These are phyloP conservation scores for Globisporangium polare DNA, from an alignment of 352 stramenopile species.

Conservation along the genomic window DNA sequence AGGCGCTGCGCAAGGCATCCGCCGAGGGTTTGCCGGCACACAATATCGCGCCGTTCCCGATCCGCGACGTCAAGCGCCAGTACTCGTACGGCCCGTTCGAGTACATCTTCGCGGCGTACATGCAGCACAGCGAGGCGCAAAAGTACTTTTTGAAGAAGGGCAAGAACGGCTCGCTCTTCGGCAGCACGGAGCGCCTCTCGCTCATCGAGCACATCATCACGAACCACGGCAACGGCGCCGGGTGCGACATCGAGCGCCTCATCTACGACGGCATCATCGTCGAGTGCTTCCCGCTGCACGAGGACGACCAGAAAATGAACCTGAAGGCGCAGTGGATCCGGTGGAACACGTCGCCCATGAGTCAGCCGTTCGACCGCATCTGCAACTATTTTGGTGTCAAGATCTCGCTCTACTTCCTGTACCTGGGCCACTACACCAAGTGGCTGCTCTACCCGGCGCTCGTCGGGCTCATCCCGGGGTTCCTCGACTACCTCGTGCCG, in stretches of 20 bases:
- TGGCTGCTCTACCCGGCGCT: conserved; percentile 94
- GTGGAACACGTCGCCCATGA: conserved; percentile 67
- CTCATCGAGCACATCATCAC: conserved; percentile 87
- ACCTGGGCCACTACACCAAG: conserved; percentile 94
- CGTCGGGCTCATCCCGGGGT: conserved; percentile 87
- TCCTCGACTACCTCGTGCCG: conserved; percentile 58
- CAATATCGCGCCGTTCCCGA: conserved; percentile 75
- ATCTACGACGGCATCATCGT: conserved; percentile 75
- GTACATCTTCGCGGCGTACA: conserved; percentile 84
- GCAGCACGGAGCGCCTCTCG: conserved; percentile 67
- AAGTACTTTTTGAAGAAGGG: conserved; percentile 65
- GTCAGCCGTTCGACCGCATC: conserved; percentile 75
- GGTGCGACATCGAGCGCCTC: conserved; percentile 66
- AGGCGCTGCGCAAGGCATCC: conserved; percentile 55
- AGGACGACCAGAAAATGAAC: conserved; percentile 56
- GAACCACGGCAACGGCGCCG: conserved; percentile 56
- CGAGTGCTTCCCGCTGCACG: conserved; percentile 76
- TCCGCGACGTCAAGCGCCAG: conserved; percentile 74
- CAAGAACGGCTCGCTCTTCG: conserved; percentile 61
- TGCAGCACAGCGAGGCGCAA: conserved; percentile 60
- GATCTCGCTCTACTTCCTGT: conserved; percentile 97
- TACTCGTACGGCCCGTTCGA: conserved; percentile 79
- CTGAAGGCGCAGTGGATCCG: conserved; percentile 69
- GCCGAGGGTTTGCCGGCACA: conserved; percentile 66
- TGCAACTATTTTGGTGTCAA: conserved; percentile 88